A percentile compares a stretch with the other conserved stretches of the same genome.
Evolutionary conservation across 2,329 filamentous ascomycete species (phyloP).

Genomic region (Knoxdaviesia capensis): DNA sequence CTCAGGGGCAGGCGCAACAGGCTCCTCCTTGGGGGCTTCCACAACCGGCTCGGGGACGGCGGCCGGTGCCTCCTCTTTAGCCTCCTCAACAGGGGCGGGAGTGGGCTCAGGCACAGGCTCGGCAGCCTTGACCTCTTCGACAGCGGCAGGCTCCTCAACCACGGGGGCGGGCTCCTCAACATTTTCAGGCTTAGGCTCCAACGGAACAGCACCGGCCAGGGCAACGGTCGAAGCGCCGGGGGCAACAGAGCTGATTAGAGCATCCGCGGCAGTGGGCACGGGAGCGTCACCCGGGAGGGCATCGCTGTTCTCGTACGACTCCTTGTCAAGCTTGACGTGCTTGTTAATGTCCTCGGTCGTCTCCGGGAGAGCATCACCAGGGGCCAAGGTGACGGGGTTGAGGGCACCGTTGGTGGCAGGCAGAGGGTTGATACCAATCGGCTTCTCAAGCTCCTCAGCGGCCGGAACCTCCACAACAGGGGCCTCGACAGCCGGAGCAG

Average conservation of each 20-base stretch:
- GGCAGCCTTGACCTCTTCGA: constrained; percentile 54
- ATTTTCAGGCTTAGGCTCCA: constrained; percentile 9
- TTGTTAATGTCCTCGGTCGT: constrained; percentile 47
- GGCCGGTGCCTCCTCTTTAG: not conserved
- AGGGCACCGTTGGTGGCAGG: constrained; percentile 42
- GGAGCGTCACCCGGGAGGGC: constrained; percentile 35
- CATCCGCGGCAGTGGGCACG: constrained; percentile 57
- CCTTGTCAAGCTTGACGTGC: constrained; percentile 61
- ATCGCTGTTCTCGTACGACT: constrained; percentile 69
- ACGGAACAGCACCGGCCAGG: constrained; percentile 2
- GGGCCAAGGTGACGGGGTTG: constrained; percentile 62
- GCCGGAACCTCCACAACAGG: constrained; percentile 2
- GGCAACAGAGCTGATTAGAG: constrained; percentile 12
- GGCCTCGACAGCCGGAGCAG: constrained; percentile 1
- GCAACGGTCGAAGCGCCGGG: not conserved
- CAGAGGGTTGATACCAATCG: constrained; percentile 38
- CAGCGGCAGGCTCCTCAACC: constrained; percentile 45
- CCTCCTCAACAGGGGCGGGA: constrained; percentile 13
- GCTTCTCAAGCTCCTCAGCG: constrained; percentile 12
- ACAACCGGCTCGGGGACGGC: constrained; percentile 2
- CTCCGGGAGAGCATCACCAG: constrained; percentile 60
- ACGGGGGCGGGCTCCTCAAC: constrained; percentile 34
- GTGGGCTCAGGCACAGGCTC: constrained; percentile 52
- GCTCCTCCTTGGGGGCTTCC: constrained; percentile 1
- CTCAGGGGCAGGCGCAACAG: constrained; percentile 1